A percentile compares a stretch with the other conserved stretches of the same genome.
Conservation (phyloP, 2,329 filamentous ascomycete genomes). For the Alternaria angustiovoidea region DNA sequence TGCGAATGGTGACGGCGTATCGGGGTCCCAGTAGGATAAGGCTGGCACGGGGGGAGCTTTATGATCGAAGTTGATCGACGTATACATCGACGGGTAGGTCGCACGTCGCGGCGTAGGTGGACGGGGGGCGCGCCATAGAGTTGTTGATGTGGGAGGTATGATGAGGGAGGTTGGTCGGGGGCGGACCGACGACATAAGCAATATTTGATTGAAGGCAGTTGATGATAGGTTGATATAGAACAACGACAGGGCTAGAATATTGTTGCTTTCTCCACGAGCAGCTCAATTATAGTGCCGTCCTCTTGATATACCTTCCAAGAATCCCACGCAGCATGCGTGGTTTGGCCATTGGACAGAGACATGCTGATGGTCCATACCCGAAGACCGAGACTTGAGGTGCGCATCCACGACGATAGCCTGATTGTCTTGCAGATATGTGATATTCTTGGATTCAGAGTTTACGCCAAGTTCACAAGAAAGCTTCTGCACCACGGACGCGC, state of each 20-base stretch:
- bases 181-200: conserved; percentile 16
- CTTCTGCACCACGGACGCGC: neutral
- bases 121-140: conserved; percentile 18
- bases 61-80: neutral
- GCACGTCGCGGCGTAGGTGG: conserved; percentile 25
- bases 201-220: neutral
- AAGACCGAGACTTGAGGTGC: neutral
- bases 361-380: neutral
- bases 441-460: neutral
- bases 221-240: neutral
- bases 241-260: neutral
- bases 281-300: neutral
- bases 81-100: conserved; percentile 15
- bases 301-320: neutral
- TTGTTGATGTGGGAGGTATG: conserved; percentile 14
- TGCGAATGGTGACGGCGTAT: conserved; percentile 21
- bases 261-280: neutral
- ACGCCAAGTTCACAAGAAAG: neutral
- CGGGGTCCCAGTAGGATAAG: conserved; percentile 29
- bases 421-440: neutral
- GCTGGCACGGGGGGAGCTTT: conserved; percentile 19
- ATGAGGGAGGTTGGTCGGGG: conserved; percentile 23
- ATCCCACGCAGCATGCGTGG: neutral
- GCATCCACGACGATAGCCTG: neutral
- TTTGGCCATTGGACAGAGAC: neutral